These are phyloP conservation scores for Paraphoma sp. DNA, from an alignment of 2,329 filamentous ascomycete genomes.

Conservation along the genomic window DNA sequence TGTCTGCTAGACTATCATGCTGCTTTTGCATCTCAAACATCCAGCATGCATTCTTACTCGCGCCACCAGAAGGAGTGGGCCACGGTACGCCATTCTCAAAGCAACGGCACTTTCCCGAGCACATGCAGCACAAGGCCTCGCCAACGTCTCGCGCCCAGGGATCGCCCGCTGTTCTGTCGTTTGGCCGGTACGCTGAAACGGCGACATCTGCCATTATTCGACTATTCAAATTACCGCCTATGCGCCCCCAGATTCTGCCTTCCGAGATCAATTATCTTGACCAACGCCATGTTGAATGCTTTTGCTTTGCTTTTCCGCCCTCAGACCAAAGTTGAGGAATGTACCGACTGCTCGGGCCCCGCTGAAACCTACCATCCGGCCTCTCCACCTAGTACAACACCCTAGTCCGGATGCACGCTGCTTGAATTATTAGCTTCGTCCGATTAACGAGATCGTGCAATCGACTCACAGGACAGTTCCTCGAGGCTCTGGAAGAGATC, in stretches of 20 bases:
- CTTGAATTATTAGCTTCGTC: constrained; percentile 5
- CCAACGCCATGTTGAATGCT: constrained; percentile 50
- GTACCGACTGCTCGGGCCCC: background rate
- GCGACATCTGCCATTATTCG: background rate
- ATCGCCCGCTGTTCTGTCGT: constrained; percentile 5
- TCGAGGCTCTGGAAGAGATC: constrained; percentile 85
- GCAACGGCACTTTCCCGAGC: constrained; percentile 7
- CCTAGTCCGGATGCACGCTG: constrained; percentile 53
- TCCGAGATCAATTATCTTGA: background rate
- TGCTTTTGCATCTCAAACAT: constrained; percentile 9
- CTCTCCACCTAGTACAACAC: constrained; percentile 49
- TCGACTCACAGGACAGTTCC: constrained; percentile 73
- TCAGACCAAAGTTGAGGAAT: constrained; percentile 4
- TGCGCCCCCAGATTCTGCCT: background rate
- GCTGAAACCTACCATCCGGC: constrained; percentile 1
- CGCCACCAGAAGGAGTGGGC: constrained; percentile 4
- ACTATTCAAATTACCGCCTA: background rate
- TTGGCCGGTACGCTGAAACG: constrained; percentile 4
- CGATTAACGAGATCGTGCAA: background rate
- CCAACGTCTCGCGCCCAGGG: constrained; percentile 11
- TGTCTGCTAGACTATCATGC: too few relatives aligned
- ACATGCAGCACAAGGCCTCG: constrained; percentile 5
- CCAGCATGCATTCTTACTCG: constrained; percentile 11
- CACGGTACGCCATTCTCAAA: constrained; percentile 6
- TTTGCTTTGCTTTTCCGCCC: constrained; percentile 18